Evolutionary conservation across 306 rosid species (phyloP), one percentile per base, ranked within the genome.

Genomic region (Luffa aegyptiaca): DNA sequence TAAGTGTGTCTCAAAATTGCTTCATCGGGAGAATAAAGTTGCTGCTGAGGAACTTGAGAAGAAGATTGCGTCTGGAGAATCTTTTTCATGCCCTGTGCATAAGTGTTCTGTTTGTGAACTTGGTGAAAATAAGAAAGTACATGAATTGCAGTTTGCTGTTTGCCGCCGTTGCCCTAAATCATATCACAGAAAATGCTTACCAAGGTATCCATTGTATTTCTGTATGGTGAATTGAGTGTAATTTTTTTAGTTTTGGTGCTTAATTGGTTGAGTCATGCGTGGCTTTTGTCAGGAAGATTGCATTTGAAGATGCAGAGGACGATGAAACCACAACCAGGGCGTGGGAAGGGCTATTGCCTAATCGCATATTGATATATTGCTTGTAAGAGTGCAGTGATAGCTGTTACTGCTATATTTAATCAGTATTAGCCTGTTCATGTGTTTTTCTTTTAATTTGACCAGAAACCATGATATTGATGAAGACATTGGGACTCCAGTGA

Each of bases 81-180:
- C 93, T 82, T 90, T 95, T 85, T 87, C 89, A 3, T 95, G 99
- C 75, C 99, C 97, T 21, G 84, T 88, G 72, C 99, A 95, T 82
- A 89, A 84, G 68, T 95, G 99, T 88, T 84, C 74, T 59, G 85
- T 85, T 78, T 93, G 99, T 88, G 84, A 89, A 81, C 88, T 82
- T 87, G 90, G 86, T 84, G 99, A 95, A 86, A 85, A 93, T 80
- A 93, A 88, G 83, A 82, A 86, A 56, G 80, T 84, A 76, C 82
- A 20, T 18, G 88, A 89, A 39, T 61, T 89, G 41, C 96, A 88
- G 78, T 91, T 95, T 89, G 96, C 99, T 74, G 91, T 95, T 26
- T 95, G 97, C 80, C 86, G 99, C 88, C 99, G 99, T 36, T 95
- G 99, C 82, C 97, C 99, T 59, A 89, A 62, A 82, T 85, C 99